Conservation (phyloP, 2,329 filamentous ascomycete species). For the Nemania sp. region DNA sequence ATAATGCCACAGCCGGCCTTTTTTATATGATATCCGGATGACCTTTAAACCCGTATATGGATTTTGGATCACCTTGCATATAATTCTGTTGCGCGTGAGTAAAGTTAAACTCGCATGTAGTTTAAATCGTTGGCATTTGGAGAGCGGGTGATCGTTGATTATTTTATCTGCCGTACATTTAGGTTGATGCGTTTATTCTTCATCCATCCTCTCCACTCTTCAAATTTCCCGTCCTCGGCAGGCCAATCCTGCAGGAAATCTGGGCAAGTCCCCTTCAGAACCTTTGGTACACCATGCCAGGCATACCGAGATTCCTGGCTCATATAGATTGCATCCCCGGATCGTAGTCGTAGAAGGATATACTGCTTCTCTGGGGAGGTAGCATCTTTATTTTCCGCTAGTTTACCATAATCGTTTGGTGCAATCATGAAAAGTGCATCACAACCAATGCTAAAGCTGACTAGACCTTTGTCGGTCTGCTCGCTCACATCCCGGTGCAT, state of each 20-base stretch:
- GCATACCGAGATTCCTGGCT: conserved; percentile 82
- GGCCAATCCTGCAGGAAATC: conserved; percentile 82
- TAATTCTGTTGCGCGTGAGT: not conserved
- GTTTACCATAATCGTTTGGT: conserved; percentile 57
- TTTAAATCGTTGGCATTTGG: not conserved
- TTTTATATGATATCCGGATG: not conserved
- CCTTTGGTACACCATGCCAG: conserved; percentile 95
- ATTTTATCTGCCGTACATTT: conserved; percentile 90
- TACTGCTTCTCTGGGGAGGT: conserved; percentile 58
- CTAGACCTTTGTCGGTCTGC: conserved; percentile 78
- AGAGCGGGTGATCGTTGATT: conserved; percentile 48
- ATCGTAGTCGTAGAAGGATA: conserved; percentile 75
- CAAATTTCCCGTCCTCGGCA: conserved; percentile 64
- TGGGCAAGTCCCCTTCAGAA: conserved; percentile 83
- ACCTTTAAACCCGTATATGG: not conserved
- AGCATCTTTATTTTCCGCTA: conserved; percentile 13
- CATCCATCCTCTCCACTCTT: conserved; percentile 89
- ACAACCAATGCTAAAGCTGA: conserved; percentile 90
- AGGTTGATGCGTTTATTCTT: conserved; percentile 86
- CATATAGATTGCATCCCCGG: conserved; percentile 94
- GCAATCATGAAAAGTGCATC: conserved; percentile 90
- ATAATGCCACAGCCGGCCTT: not conserved
- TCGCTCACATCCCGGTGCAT: conserved; percentile 96
- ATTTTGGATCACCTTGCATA: not conserved
- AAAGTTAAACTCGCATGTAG: not conserved